Percentiles rank a stretch among this genome's conserved stretches.
Evolutionary conservation across 208 protist genomes (phyloP).

Genomic region (Wallacemonas sp.): DNA sequence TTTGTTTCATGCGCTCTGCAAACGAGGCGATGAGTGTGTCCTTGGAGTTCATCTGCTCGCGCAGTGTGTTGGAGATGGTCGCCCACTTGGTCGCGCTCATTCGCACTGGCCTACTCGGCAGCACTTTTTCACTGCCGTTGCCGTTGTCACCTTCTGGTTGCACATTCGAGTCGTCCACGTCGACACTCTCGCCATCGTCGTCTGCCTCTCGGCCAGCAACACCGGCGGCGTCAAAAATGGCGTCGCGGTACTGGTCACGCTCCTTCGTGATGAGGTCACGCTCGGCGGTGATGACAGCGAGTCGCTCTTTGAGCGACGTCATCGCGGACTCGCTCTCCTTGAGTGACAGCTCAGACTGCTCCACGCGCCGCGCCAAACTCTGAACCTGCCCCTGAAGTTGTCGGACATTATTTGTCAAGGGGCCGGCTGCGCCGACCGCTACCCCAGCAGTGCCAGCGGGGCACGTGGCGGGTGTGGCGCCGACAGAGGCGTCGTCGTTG

Average conservation of each 20-base stretch:
- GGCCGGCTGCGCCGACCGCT: not conserved
- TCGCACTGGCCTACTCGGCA: not conserved
- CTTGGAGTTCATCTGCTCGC: slow-evolving; percentile 73
- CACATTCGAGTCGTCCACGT: not conserved
- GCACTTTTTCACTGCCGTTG: not conserved
- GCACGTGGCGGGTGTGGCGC: not conserved
- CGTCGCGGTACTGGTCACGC: slow-evolving; percentile 78
- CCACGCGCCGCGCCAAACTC: slow-evolving; percentile 50
- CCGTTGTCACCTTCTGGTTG: too few species aligned
- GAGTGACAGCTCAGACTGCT: slow-evolving; percentile 69
- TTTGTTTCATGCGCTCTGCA: slow-evolving; percentile 33
- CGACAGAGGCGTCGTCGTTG: not conserved
- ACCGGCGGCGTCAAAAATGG: slow-evolving; percentile 59
- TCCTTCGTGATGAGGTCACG: slow-evolving; percentile 63
- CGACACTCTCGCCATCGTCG: slow-evolving; percentile 9
- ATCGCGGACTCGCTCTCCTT: slow-evolving; percentile 49
- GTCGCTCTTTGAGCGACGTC: slow-evolving; percentile 52
- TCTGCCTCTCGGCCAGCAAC: not conserved
- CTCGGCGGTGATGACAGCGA: slow-evolving; percentile 53
- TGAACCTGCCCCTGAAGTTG: slow-evolving; percentile 36
- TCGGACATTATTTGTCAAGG: not conserved
- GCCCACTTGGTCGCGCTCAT: slow-evolving; percentile 28
- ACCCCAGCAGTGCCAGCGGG: not conserved
- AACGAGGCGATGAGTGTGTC: slow-evolving; percentile 73
- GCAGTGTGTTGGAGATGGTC: slow-evolving; percentile 57